These are phyloP conservation scores for Stagonosporopsis cucurbitacearum DNA, from an alignment of 2,329 filamentous ascomycete genomes.

Conservation along the genomic window DNA sequence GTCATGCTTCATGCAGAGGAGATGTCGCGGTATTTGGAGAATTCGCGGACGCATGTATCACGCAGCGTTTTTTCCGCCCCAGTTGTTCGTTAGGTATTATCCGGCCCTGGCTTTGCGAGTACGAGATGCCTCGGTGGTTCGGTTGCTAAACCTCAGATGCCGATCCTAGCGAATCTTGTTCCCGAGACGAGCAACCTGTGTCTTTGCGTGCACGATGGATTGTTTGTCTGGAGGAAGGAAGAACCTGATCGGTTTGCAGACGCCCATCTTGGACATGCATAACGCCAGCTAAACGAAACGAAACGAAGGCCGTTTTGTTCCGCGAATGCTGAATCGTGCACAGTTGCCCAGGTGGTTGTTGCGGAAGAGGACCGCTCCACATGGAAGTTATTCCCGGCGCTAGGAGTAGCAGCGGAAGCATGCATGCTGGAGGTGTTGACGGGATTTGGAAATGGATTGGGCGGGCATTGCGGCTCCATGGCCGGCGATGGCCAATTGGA, in stretches of 20 bases:
- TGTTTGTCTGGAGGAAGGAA: neutral
- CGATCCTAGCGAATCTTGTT: neutral
- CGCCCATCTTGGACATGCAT: slow-evolving; percentile 5
- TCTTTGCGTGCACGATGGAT: neutral
- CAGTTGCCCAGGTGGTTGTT: neutral
- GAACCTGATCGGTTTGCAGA: neutral
- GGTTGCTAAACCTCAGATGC: neutral
- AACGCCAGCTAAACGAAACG: neutral
- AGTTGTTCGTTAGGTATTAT: slow-evolving; percentile 16
- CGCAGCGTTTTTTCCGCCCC: slow-evolving; percentile 8
- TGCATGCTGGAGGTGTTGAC: neutral
- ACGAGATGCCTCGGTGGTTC: slow-evolving; percentile 6
- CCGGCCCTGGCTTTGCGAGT: slow-evolving; percentile 5
- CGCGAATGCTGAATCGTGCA: neutral
- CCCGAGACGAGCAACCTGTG: neutral
- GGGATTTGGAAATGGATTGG: neutral
- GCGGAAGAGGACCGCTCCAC: slow-evolving; percentile 7
- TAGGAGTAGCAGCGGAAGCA: slow-evolving; percentile 14
- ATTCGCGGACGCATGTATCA: neutral
- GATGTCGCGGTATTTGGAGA: neutral
- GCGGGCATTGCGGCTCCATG: neutral
- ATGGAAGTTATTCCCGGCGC: slow-evolving; percentile 1
- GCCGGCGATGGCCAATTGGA: neutral
- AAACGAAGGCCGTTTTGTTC: slow-evolving; percentile 11
- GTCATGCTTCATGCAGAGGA: slow-evolving; percentile 11